Evolutionary conservation across 345 rosid genomes (phyloP).

Genomic region (Moringa oleifera): DNA sequence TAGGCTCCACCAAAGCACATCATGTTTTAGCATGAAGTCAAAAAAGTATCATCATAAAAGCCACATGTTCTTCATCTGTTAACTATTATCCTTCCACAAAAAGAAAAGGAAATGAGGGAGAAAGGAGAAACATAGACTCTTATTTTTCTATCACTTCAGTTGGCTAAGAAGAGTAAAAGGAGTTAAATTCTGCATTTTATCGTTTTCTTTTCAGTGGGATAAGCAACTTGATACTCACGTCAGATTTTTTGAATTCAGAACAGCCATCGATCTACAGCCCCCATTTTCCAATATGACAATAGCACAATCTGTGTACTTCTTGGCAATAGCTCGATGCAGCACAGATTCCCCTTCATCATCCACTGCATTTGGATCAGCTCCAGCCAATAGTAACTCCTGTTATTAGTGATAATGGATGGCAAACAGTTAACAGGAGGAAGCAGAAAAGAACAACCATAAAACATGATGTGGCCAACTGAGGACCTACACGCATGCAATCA

Average conservation of each 20-base stretch:
- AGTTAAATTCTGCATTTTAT: not conserved
- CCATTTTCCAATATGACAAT: slow-evolving; percentile 84
- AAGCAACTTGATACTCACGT: slow-evolving; percentile 50
- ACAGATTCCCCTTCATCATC: slow-evolving; percentile 99
- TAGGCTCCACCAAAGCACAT: no score
- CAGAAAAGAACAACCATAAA: slow-evolving; percentile 2
- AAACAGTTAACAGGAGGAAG: slow-evolving; percentile 10
- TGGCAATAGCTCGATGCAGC: slow-evolving; percentile 82
- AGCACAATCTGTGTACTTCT: slow-evolving; percentile 91
- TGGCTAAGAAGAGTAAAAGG: not conserved
- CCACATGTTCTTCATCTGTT: no score
- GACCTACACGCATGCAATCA: slow-evolving; percentile 94
- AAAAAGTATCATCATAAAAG: no score
- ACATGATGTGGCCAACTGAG: slow-evolving; percentile 6
- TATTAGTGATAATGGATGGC: slow-evolving; percentile 14
- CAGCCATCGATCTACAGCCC: slow-evolving; percentile 83
- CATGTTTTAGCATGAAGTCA: no score
- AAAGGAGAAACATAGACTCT: not conserved
- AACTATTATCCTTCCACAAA: no score
- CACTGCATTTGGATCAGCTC: slow-evolving; percentile 96
- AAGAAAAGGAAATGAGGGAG: not conserved
- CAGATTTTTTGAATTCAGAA: slow-evolving; percentile 63
- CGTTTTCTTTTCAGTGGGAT: not conserved
- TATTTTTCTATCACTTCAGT: not conserved
- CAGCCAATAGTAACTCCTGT: slow-evolving; percentile 91